Conservation (phyloP, 495 filamentous ascomycete genomes). For the Neurospora sp. region DNA sequence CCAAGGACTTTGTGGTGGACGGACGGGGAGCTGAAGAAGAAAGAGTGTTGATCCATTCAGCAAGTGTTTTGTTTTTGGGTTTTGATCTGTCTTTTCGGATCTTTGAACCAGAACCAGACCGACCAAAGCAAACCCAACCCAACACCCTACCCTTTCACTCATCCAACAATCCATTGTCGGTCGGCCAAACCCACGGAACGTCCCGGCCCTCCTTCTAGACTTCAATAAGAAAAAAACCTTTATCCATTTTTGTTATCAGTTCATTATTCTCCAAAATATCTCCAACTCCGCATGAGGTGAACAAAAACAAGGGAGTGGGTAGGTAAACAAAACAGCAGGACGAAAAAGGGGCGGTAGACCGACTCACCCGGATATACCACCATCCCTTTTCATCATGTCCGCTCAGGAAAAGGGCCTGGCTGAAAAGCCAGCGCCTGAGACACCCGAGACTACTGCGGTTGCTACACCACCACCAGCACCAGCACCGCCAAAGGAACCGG, state of each 20-base stretch:
- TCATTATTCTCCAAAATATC: not conserved
- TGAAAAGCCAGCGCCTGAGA: not conserved
- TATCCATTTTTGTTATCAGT: not conserved
- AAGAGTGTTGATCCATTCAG: not conserved
- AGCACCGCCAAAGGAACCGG: not conserved
- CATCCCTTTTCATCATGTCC: not conserved
- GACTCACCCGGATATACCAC: no score
- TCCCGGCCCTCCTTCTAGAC: not conserved
- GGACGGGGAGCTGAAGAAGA: not conserved
- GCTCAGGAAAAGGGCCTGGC: not conserved
- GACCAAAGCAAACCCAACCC: not conserved
- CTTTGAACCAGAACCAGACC: not conserved
- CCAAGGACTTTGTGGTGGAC: not conserved
- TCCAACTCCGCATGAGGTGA: not conserved
- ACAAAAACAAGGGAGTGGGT: not conserved
- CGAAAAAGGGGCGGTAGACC: not conserved
- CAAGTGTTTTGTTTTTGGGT: not conserved
- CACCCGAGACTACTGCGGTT: not conserved
- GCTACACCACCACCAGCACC: not conserved
- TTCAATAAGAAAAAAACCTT: not conserved
- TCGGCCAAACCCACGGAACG: not conserved
- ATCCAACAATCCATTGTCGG: not conserved
- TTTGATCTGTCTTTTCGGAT: not conserved
- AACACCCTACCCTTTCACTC: not conserved
- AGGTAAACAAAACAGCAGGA: not conserved